phyloP scores from a whole-genome alignment of 257 asterid species.

The Thymus quinquecostatus region DNA sequence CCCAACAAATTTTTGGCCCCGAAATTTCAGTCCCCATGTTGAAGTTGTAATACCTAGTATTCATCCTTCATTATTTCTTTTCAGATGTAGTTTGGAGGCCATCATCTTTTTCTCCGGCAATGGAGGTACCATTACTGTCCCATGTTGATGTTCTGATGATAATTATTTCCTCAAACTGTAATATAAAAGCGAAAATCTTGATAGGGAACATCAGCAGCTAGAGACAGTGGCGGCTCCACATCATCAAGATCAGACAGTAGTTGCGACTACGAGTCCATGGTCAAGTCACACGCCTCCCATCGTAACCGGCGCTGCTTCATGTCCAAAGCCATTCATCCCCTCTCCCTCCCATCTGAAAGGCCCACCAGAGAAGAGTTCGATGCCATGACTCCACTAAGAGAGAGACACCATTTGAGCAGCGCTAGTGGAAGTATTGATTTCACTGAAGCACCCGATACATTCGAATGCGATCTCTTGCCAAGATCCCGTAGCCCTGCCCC shows the following conservation, averaged over 20 bases:
- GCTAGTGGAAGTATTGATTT: constrained; percentile 79
- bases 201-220: constrained; percentile 83
- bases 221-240: constrained; percentile 79
- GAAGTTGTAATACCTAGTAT: constrained; percentile 28
- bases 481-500: constrained; percentile 53
- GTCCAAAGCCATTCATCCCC: constrained; percentile 94
- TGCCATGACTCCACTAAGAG: constrained; percentile 58
- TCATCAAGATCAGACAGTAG: constrained; percentile 93
- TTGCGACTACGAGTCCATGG: constrained; percentile 64
- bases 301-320: constrained; percentile 81
- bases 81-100: constrained; percentile 72
- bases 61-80: constrained; percentile 28
- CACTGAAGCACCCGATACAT: constrained; percentile 58
- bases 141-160: constrained; percentile 2
- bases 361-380: constrained; percentile 53
- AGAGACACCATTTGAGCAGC: constrained; percentile 62
- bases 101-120: constrained; percentile 74
- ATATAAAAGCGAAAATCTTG: constrained; percentile 25
- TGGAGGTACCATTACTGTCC: constrained; percentile 65
- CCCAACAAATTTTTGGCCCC: not conserved
- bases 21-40: not conserved
- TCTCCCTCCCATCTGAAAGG: constrained; percentile 64
- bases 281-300: constrained; percentile 69
- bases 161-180: constrained; percentile 20
- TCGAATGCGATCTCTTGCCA: constrained; percentile 47